Percentiles rank a stretch among this genome's conserved stretches.
Conservation (phyloP, 2,329 filamentous ascomycete genomes). For the Cladophialophora carrionii region DNA sequence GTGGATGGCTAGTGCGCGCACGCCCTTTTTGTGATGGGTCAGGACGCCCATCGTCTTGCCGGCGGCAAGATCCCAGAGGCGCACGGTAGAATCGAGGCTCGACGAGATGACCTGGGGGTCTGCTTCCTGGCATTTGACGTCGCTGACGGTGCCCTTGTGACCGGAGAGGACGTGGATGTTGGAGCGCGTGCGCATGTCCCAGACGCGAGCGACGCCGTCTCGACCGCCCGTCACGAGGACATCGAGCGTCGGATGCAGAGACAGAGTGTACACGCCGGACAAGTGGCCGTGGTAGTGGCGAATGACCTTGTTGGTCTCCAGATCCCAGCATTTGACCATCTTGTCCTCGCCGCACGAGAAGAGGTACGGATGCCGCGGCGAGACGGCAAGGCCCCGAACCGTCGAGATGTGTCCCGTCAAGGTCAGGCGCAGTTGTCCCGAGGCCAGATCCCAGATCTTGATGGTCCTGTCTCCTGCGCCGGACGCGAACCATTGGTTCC, state of each 20-base stretch:
- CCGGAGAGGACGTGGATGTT: slow-evolving; percentile 93
- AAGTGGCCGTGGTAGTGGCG: slow-evolving; percentile 96
- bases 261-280: slow-evolving; percentile 90
- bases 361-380: slow-evolving; percentile 89
- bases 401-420: slow-evolving; percentile 94
- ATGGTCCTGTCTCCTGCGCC: slow-evolving; percentile 95
- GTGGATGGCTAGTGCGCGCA: slow-evolving; percentile 80
- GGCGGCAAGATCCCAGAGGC: slow-evolving; percentile 93
- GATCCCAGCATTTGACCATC: slow-evolving; percentile 99
- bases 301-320: slow-evolving; percentile 99
- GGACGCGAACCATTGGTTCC: slow-evolving; percentile 96
- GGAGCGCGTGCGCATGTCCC: slow-evolving; percentile 96
- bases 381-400: slow-evolving; percentile 88
- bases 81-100: slow-evolving; percentile 89
- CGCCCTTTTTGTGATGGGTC: slow-evolving; percentile 98
- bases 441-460: slow-evolving; percentile 97
- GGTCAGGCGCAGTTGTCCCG: slow-evolving; percentile 79
- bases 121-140: slow-evolving; percentile 89
- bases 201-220: slow-evolving; percentile 91
- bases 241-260: slow-evolving; percentile 91
- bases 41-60: slow-evolving; percentile 95
- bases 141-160: slow-evolving; percentile 86
- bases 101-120: slow-evolving; percentile 93
- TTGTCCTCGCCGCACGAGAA: slow-evolving; percentile 99
- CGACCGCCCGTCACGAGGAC: slow-evolving; percentile 92